Conservation (phyloP, 2,329 filamentous ascomycete species). For the Tolypocladium paradoxum region DNA sequence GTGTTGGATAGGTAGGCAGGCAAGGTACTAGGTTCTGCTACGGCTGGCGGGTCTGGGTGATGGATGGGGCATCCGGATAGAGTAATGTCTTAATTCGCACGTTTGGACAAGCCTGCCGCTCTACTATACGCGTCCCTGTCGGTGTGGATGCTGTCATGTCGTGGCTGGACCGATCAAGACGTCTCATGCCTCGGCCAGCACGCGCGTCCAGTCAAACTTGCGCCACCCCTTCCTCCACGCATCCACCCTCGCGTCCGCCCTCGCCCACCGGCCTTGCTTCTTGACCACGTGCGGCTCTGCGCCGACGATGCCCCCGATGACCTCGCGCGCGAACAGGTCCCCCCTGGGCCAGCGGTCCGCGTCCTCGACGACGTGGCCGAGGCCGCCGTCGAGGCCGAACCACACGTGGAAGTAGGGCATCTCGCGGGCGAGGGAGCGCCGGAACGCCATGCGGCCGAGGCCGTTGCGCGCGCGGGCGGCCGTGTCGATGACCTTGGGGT, state of each 20-base stretch:
- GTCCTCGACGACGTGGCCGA: constrained; percentile 90
- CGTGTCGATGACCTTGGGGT: constrained; percentile 90
- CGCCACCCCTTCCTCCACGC: constrained; percentile 77
- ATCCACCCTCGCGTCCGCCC: constrained; percentile 59
- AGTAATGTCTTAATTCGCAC: neutral
- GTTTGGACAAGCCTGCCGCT: neutral
- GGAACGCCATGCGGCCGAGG: constrained; percentile 71
- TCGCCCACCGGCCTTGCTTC: constrained; percentile 77
- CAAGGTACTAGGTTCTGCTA: neutral
- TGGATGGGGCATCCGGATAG: neutral
- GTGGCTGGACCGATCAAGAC: no score
- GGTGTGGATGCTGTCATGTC: no score
- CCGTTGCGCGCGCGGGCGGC: constrained; percentile 51
- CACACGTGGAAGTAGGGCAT: constrained; percentile 98
- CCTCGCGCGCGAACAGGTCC: constrained; percentile 85
- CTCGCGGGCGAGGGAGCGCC: constrained; percentile 76
- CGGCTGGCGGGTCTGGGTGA: neutral
- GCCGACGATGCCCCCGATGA: constrained; percentile 87
- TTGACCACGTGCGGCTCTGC: constrained; percentile 73
- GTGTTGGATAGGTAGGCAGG: no score
- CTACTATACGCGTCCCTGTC: no score
- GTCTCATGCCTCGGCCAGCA: constrained; percentile 33
- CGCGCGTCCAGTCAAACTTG: constrained; percentile 79
- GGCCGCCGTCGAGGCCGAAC: constrained; percentile 84
- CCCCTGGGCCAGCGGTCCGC: constrained; percentile 74